Conservation (phyloP, 352 stramenopile species). For the Phytophthora podocarpi region DNA sequence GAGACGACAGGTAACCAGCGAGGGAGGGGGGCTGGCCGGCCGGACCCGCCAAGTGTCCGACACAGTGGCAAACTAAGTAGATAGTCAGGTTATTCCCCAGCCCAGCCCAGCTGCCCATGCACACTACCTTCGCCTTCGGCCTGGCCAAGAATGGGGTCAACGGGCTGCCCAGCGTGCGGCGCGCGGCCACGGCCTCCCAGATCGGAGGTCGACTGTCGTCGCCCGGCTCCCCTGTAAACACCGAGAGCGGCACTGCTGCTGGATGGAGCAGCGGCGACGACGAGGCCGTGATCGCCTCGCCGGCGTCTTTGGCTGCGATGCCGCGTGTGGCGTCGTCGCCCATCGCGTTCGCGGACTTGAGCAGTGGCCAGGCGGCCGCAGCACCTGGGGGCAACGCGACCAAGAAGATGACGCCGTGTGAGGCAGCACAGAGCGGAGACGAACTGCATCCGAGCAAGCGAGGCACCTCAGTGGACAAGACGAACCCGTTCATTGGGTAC, state of each 20-base stretch:
- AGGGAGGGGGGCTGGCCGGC: constrained; percentile 2
- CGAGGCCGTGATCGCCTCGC: constrained; percentile 10
- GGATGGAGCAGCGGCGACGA: constrained; percentile 12
- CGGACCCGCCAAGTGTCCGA: not conserved
- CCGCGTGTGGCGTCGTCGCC: constrained; percentile 33
- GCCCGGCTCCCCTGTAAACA: constrained; percentile 34
- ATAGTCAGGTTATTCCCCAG: no score
- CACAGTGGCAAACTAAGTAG: not conserved
- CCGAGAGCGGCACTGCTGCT: constrained; percentile 1
- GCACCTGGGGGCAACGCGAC: constrained; percentile 13
- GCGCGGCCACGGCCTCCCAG: constrained; percentile 68
- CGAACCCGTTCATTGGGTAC: constrained; percentile 88
- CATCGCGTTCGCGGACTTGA: constrained; percentile 34
- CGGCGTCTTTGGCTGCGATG: not conserved
- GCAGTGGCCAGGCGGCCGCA: constrained; percentile 10
- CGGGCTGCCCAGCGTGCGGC: constrained; percentile 49
- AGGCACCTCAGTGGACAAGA: constrained; percentile 77
- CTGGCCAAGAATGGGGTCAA: constrained; percentile 74
- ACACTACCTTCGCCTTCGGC: constrained; percentile 56
- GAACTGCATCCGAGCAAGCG: constrained; percentile 46
- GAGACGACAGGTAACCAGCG: constrained; percentile 7
- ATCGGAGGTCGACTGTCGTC: constrained; percentile 50
- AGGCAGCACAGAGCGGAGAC: constrained; percentile 9
- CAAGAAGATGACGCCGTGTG: not conserved
- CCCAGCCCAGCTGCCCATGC: constrained; percentile 38